Evolutionary conservation across 345 rosid genomes (phyloP).

Genomic region (Pugionium dolabratum): DNA sequence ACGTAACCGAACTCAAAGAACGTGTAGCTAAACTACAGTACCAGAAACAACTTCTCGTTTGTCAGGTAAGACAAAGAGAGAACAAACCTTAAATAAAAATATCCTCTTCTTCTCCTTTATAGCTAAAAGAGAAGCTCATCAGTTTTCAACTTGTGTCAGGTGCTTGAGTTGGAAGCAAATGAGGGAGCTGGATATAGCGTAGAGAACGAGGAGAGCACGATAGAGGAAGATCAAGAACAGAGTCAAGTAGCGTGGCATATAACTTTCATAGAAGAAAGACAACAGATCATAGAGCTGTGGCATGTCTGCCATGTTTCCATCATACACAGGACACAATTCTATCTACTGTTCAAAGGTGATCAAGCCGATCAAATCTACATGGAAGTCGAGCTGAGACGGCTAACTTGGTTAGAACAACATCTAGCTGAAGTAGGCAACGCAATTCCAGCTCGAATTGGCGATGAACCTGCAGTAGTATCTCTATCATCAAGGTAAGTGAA

Average conservation of each 20-base stretch:
- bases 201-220: conserved; percentile 58
- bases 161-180: conserved; percentile 95
- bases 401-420: conserved; percentile 93
- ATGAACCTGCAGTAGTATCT: conserved; percentile 63
- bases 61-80: conserved; percentile 62
- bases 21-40: conserved; percentile 97
- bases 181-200: conserved; percentile 80
- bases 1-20: conserved; percentile 92
- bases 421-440: conserved; percentile 84
- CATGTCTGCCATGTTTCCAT: conserved; percentile 86
- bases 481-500: conserved; percentile 67
- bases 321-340: conserved; percentile 92
- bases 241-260: conserved; percentile 79
- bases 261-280: conserved; percentile 87
- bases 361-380: conserved; percentile 95
- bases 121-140: not conserved
- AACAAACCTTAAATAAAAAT: not conserved
- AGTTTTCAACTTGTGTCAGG: conserved; percentile 46
- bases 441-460: conserved; percentile 72
- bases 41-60: conserved; percentile 99
- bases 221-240: conserved; percentile 59
- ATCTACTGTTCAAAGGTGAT: conserved; percentile 88
- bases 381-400: conserved; percentile 95
- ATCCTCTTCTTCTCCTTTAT: not conserved
- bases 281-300: conserved; percentile 91